Conservation (phyloP, 495 filamentous ascomycete genomes). For the Neurospora sublineolata region DNA sequence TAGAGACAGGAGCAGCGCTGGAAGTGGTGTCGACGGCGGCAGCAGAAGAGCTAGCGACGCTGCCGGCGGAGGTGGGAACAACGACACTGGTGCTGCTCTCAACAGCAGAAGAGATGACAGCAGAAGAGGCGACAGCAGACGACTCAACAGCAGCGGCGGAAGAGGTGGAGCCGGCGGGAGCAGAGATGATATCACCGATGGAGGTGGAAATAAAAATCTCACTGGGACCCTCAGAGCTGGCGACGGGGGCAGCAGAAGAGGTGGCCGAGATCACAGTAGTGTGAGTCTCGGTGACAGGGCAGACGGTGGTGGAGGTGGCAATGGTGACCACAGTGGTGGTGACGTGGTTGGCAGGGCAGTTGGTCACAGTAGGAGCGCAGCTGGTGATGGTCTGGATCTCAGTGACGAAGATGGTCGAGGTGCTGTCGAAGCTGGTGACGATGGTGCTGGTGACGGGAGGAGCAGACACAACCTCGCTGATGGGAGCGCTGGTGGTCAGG, state of each 20-base stretch:
- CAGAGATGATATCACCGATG: background rate
- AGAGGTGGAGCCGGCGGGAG: background rate
- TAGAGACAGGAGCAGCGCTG: conserved; percentile 23
- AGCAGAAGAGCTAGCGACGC: conserved; percentile 1
- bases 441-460: conserved; percentile 16
- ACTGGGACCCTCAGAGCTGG: conserved; percentile 1
- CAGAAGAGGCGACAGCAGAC: background rate
- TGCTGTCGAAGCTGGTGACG: conserved; percentile 30
- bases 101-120: conserved; percentile 3
- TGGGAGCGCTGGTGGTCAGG: conserved; percentile 17
- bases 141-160: background rate
- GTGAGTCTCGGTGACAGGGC: conserved; percentile 34
- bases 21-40: conserved; percentile 17
- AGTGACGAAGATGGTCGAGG: conserved; percentile 52
- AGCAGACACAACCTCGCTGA: background rate
- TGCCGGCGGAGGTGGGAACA: conserved; percentile 4
- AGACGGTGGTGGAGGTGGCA: conserved; percentile 52
- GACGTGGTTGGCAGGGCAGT: conserved; percentile 46
- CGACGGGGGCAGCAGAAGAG: conserved; percentile 4
- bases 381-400: conserved; percentile 46
- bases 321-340: conserved; percentile 45
- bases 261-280: conserved; percentile 12
- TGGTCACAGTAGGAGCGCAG: conserved; percentile 43
- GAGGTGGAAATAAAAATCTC: conserved; percentile 1
- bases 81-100: conserved; percentile 1